These are phyloP conservation scores for Solanum etuberosum DNA, from an alignment of 257 asterid species.

Conservation along the genomic window DNA sequence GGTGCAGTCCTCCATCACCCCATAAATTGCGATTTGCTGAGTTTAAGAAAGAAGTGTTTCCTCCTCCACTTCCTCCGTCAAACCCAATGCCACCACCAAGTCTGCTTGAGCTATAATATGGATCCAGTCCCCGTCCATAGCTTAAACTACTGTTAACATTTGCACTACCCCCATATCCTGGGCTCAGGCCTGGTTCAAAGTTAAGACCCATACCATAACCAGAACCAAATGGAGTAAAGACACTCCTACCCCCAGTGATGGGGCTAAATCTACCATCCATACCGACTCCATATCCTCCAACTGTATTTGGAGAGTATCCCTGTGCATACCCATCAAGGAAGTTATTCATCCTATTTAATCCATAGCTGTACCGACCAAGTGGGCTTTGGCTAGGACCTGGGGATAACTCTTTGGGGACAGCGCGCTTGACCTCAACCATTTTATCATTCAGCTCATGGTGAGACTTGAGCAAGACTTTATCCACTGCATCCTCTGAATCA, in stretches of 20 bases:
- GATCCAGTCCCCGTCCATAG: constrained; percentile 8
- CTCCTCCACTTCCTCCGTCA: constrained; percentile 2
- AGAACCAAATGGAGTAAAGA: constrained; percentile 1
- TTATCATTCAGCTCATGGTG: not conserved
- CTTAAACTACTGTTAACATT: constrained; percentile 31
- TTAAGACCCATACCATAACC: constrained; percentile 6
- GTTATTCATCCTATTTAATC: constrained; percentile 10
- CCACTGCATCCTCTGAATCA: constrained; percentile 4
- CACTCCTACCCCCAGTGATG: not conserved
- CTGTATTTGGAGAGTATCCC: constrained; percentile 27
- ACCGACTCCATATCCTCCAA: constrained; percentile 13
- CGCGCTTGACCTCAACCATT: constrained; percentile 8
- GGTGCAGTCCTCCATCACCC: constrained; percentile 22
- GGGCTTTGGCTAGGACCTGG: constrained; percentile 14
- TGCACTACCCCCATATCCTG: constrained; percentile 30
- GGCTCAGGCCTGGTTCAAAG: constrained; percentile 35
- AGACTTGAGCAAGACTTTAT: not conserved
- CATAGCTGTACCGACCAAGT: constrained; percentile 8
- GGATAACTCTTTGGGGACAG: constrained; percentile 15
- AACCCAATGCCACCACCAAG: not conserved
- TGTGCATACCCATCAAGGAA: constrained; percentile 27
- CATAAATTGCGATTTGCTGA: constrained; percentile 3
- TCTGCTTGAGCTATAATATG: constrained; percentile 4
- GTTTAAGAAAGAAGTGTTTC: constrained; percentile 4
- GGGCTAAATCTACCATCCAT: constrained; percentile 5